Evolutionary conservation across 2,329 filamentous ascomycete genomes (phyloP), one percentile per base, ranked within the genome.

Genomic region (Colletotrichum lupini): DNA sequence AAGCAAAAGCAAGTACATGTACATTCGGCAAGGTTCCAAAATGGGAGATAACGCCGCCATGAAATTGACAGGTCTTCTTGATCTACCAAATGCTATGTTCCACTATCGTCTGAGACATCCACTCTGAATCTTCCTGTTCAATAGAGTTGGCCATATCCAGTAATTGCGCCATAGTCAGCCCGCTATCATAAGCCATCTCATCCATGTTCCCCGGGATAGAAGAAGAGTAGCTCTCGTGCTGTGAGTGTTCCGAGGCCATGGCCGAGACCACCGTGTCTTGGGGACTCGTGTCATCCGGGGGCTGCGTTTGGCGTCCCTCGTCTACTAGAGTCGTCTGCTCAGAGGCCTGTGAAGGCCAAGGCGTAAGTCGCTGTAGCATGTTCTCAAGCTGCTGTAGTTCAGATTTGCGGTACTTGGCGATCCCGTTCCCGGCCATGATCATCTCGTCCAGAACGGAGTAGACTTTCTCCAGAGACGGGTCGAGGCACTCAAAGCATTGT

Each of bases 131-230:
- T 61, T 75, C 80, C 3, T 78, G 77, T 1, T 85, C 86, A 68
- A 88, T 87, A 14, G 85, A 86, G 58, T 87, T 84, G 0, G 85
- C 85, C 72, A 87, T 82, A 3, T 85, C 85, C 74, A 87, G 81
- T 52, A 87, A 85, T 63, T 87, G 84, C 2, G 82, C 84, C 2
- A 84, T 83, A 0, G 84, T 86, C 14, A 87, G 76, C 46, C 82
- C 83, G 22, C 81, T 79, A 24, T 81, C 80, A 42, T 79, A 76
- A 19, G 35, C 72, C 75, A 2, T 77, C 2, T 77, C 79, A 3
- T 80, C 79, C 63, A 78, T 67, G 3, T 63, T 71, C 0, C 75
- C 52, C 8, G 63, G 42, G 1, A 74, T 49, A 1, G 67, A 12
- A 73, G 69, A 52, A 73, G 66, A 1, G 74, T 75, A 28, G 68